Evolutionary conservation across 23 red algal species (phyloP).

Genomic region (Gracilaria gracilis): DNA sequence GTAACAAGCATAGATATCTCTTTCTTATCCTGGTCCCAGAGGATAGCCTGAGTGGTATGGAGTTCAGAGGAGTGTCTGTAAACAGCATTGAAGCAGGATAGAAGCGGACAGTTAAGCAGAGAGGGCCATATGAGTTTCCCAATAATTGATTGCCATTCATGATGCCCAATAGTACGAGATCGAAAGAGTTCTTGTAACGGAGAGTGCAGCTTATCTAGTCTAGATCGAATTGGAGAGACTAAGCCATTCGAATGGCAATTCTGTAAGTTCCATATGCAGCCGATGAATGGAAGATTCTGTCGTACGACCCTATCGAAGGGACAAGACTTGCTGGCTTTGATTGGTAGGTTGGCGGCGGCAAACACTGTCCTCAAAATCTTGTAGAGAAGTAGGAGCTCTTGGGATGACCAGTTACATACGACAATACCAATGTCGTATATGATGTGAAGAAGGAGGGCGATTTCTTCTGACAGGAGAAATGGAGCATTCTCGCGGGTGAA

Average conservation of each 20-base stretch:
- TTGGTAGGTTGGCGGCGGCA: not conserved
- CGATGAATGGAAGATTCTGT: not conserved
- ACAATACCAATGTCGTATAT: not conserved
- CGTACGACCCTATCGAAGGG: not conserved
- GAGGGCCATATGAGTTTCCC: not conserved
- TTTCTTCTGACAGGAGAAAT: not conserved
- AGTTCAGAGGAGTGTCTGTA: no score
- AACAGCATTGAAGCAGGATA: no score
- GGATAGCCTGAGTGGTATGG: no score
- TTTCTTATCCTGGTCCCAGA: no score
- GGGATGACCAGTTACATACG: not conserved
- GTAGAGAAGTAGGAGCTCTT: not conserved
- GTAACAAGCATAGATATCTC: not conserved
- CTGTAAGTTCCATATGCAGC: not conserved
- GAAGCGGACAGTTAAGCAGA: not conserved
- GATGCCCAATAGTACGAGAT: not conserved
- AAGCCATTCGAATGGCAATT: no score
- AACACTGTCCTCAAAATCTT: not conserved
- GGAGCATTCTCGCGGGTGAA: not conserved
- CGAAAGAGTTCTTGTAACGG: not conserved
- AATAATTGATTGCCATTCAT: not conserved
- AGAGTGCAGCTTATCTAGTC: not conserved
- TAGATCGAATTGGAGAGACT: not conserved
- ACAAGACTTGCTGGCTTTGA: not conserved
- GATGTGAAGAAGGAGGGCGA: not conserved